phyloP scores from a whole-genome alignment of 139 green algal species.

The Picochlorum sp. region DNA sequence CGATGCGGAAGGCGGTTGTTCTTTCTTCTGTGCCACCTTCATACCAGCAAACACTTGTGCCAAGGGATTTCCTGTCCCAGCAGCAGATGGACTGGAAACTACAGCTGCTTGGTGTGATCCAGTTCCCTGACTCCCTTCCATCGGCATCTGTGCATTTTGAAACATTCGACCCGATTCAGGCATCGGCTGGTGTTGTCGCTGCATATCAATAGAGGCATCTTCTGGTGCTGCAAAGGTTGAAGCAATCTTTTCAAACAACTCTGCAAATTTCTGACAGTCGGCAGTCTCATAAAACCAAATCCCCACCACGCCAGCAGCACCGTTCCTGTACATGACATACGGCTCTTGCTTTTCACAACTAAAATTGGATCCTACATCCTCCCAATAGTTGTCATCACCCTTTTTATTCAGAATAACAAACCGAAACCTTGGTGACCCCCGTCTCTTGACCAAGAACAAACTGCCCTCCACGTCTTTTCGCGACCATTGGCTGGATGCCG shows the following conservation, averaged over 20 bases:
- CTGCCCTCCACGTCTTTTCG: conserved; percentile 85
- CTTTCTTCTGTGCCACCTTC: neutral
- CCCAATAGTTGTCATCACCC: conserved; percentile 65
- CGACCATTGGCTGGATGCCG: conserved; percentile 50
- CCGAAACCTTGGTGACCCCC: conserved; percentile 55
- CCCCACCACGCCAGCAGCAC: conserved; percentile 59
- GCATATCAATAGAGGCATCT: neutral
- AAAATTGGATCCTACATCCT: conserved; percentile 57
- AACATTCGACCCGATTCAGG: conserved; percentile 25
- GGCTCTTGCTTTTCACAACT: conserved; percentile 66
- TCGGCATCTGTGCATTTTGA: conserved; percentile 37
- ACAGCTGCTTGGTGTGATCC: neutral
- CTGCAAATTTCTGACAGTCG: conserved; percentile 55
- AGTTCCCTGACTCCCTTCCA: conserved; percentile 10
- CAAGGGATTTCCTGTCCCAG: conserved; percentile 5
- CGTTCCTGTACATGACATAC: conserved; percentile 81
- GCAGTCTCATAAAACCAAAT: conserved; percentile 86
- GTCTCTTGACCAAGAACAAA: conserved; percentile 78
- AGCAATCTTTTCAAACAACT: conserved; percentile 50
- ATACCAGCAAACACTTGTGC: conserved; percentile 20
- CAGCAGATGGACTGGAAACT: neutral
- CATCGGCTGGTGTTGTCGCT: neutral
- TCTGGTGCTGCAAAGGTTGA: conserved; percentile 19
- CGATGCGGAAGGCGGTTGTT: conserved; percentile 6
- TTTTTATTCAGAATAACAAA: conserved; percentile 86